Conservation (phyloP, 345 rosid species). For the Syzygium oleosum region DNA sequence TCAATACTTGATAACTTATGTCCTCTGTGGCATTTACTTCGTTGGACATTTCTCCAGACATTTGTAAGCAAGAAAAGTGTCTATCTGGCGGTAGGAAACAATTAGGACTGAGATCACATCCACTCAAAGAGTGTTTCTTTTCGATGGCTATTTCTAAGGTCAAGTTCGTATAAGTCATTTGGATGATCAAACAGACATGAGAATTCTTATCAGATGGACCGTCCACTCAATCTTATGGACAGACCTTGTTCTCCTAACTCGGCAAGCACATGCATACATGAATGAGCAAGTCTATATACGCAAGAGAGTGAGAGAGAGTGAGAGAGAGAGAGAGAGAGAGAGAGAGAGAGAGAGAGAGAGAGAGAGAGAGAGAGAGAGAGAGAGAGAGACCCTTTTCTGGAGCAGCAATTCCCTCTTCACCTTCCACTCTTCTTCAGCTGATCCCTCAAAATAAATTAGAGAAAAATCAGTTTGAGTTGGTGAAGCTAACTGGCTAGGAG, state of each 20-base stretch:
- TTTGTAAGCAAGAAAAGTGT: background rate
- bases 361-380: background rate
- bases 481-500: background rate
- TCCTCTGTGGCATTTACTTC: background rate
- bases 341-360: background rate
- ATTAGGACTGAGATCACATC: background rate
- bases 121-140: no score
- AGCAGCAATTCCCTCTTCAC: conserved; percentile 66
- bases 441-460: conserved; percentile 28
- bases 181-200: background rate
- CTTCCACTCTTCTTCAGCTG: conserved; percentile 98
- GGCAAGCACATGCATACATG: background rate
- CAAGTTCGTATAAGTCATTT: background rate
- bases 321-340: background rate
- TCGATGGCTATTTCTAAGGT: no score
- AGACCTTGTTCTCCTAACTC: background rate
- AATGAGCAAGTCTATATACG: background rate
- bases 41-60: background rate
- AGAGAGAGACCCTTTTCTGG: conserved; percentile 61
- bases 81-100: background rate
- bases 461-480: background rate
- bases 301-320: background rate
- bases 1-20: background rate
- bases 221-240: background rate
- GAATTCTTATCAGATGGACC: background rate